These are phyloP conservation scores for Cymodocea nodosa DNA, from an alignment of 116 monocot genomes.

Conservation along the genomic window DNA sequence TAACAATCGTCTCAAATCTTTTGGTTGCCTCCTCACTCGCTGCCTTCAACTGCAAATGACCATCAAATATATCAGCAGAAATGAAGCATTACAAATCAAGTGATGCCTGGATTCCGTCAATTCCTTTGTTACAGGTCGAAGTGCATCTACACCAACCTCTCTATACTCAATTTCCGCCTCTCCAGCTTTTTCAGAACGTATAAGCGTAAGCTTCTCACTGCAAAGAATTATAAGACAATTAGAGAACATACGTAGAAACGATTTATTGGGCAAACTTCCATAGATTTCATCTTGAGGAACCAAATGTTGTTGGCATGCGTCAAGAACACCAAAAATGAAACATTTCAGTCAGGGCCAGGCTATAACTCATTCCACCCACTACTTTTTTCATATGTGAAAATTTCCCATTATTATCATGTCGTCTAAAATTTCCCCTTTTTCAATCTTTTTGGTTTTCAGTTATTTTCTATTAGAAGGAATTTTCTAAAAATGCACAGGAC, in stretches of 20 bases:
- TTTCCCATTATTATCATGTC: no score
- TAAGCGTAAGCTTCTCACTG: conserved; percentile 79
- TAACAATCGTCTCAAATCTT: conserved; percentile 66
- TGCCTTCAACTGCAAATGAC: conserved; percentile 55
- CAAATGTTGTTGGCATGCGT: background rate
- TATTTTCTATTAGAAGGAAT: no score
- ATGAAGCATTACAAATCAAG: no score
- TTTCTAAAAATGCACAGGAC: no score
- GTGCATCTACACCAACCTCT: conserved; percentile 28
- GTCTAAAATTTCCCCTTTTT: no score
- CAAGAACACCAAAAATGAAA: background rate
- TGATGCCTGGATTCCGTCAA: background rate
- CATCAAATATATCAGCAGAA: background rate
- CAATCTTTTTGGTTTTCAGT: no score
- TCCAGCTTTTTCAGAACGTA: conserved; percentile 65
- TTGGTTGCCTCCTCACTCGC: conserved; percentile 76
- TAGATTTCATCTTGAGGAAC: background rate
- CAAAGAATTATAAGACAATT: background rate
- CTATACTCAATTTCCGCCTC: conserved; percentile 82
- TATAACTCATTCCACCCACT: no score
- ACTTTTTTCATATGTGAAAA: no score
- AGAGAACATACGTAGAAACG: background rate
- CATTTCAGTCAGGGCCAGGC: no score
- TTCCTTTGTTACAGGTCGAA: background rate
- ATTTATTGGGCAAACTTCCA: no score